Base-by-base conservation (phyloP, 2,329 filamentous ascomycete species). In the Fusarium lateritium region DNA sequence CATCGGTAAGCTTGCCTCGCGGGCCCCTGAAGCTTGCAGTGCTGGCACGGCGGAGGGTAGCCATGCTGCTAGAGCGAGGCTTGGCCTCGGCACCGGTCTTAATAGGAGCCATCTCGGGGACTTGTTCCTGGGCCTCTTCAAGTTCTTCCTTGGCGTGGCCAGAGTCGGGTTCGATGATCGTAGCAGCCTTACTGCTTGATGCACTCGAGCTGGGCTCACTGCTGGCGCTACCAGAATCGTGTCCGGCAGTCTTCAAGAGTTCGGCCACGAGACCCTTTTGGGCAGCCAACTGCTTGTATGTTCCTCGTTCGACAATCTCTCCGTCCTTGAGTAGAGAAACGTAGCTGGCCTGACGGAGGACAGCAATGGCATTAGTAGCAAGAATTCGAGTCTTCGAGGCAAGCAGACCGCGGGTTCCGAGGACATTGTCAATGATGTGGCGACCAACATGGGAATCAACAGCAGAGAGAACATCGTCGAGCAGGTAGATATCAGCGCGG, bases 381-480 rank as follows among this genome's bases (percentile, higher is more conserved):
- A 99, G 85, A 56, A 99, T 92, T 70, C 95, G 90, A 8, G 95
- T 98, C 82, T 98, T 98, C 39, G 91, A 88, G 52, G 85, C 87
- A 24, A 99, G 86, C 8, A 99, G 84, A 70, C 96, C 96, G 65
- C 91, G 91, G 6, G 92, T 86, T 14, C 96, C 96, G 36, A 99
- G 88, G 1, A 99, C 96, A 67, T 96, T 93, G 77, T 98, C 92
- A 74, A 98, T 98, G 59, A 99, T 87, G 80, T 99, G 96, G 68
- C 93, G 88, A 50, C 96, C 96, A 62, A 99, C 96, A 76, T 99
- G 96, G 69, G 97, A 95, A 80, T 99, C 96, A n/a, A 99, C 96
- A 1, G 97, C 96, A 17, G 95, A 98, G 13, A 99, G 85, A 65
- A 94, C 92, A 77, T 99, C 96, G 72, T 99, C 96, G 13, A 99